Evolutionary conservation across 1,284 basidiomycete species (phyloP).

Genomic region (Rhodotorula sp.): DNA sequence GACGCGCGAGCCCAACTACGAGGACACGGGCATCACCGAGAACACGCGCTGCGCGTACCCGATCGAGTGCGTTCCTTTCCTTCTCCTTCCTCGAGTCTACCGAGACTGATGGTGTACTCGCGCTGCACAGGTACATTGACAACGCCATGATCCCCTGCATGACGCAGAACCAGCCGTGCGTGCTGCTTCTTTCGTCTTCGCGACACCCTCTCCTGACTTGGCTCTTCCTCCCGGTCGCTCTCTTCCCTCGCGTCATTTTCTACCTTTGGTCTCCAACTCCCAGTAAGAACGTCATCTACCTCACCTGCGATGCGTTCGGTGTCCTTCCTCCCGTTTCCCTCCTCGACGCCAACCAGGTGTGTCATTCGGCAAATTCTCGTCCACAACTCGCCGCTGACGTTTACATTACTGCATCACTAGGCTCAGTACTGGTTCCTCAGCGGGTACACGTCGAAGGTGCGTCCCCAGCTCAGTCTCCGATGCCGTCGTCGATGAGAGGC

Average conservation of each 20-base stretch:
- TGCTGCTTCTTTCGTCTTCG: no score
- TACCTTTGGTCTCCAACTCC: no score
- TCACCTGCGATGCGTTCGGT: constrained; percentile 88
- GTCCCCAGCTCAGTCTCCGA: no score
- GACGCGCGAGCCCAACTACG: constrained; percentile 86
- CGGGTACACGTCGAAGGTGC: neutral
- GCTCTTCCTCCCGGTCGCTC: no score
- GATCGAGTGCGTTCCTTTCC: constrained; percentile 62
- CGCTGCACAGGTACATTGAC: constrained; percentile 65
- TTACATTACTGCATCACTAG: no score
- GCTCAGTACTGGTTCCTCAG: constrained; percentile 72
- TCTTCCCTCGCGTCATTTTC: no score
- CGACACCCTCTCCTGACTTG: no score
- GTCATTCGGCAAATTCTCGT: no score
- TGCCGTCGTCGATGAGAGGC: neutral
- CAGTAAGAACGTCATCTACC: constrained; percentile 47
- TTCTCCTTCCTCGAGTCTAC: neutral
- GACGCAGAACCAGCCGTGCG: constrained; percentile 71
- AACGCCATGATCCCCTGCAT: constrained; percentile 92
- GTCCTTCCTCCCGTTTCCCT: constrained; percentile 94
- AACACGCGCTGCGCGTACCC: constrained; percentile 99
- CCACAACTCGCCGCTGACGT: no score
- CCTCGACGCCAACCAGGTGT: constrained; percentile 78
- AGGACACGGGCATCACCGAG: constrained; percentile 80
- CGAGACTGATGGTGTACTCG: neutral